Evolutionary conservation across 257 asterid species (phyloP).

Genomic region (Solanum etuberosum): DNA sequence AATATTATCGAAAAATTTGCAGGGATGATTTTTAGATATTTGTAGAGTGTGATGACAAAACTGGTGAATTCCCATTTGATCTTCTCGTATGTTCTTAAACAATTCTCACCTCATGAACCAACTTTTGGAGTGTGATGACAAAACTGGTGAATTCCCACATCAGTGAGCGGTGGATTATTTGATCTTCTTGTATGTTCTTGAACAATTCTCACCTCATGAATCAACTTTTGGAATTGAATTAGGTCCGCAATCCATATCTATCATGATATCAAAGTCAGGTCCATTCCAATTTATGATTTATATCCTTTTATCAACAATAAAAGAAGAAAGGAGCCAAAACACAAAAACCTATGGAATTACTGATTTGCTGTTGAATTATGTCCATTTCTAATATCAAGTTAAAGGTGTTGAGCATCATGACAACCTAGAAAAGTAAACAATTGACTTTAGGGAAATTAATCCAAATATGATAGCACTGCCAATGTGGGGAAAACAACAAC

Average conservation of each 20-base stretch:
- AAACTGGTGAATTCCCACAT: background rate
- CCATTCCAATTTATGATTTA: background rate
- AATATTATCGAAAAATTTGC: too few relatives aligned
- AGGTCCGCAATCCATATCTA: fast-evolving
- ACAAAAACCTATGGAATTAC: background rate
- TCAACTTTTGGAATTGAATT: background rate
- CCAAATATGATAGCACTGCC: background rate
- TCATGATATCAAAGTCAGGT: background rate
- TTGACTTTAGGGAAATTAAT: background rate
- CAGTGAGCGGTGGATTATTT: background rate
- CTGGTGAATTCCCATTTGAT: too few relatives aligned
- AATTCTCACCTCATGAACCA: too few relatives aligned
- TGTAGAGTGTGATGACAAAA: too few relatives aligned
- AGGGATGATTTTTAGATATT: too few relatives aligned
- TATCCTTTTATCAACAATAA: background rate
- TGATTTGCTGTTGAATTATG: background rate
- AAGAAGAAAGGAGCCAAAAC: background rate
- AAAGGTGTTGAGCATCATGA: background rate
- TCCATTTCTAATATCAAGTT: background rate
- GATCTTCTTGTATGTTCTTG: background rate
- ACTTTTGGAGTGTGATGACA: too few relatives aligned
- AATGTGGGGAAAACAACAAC: background rate
- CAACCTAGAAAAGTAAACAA: background rate
- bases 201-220: too few relatives aligned
- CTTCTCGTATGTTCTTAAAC: too few relatives aligned